A percentile compares a stretch with the other conserved stretches of the same genome.
phyloP scores from a whole-genome alignment of 345 rosid species.

The Reutealis trisperma region DNA sequence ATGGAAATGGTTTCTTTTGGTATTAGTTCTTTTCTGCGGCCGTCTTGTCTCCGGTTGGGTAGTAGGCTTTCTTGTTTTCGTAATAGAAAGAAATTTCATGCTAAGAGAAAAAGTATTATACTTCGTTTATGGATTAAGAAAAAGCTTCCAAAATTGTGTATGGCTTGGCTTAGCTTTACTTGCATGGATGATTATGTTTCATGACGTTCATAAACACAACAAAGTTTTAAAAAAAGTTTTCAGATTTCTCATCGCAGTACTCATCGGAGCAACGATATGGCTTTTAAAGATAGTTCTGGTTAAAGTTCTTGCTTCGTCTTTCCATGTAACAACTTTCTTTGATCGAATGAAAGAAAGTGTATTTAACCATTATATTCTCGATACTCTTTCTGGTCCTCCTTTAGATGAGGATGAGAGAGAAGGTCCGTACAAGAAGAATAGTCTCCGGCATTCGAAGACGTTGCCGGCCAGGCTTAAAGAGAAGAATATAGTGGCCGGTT shows the following conservation, averaged over 20 bases:
- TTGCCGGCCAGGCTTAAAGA: slow-evolving; percentile 19
- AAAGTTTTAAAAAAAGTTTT: slow-evolving; percentile 31
- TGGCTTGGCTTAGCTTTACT: slow-evolving; percentile 42
- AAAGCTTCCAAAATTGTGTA: slow-evolving; percentile 43
- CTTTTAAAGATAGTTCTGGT: slow-evolving; percentile 50
- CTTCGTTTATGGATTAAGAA: slow-evolving; percentile 41
- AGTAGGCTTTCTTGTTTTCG: slow-evolving; percentile 31
- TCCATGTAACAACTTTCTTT: slow-evolving; percentile 57
- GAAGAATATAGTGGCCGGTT: background rate
- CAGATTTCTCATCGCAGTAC: slow-evolving; percentile 37
- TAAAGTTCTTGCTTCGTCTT: slow-evolving; percentile 54
- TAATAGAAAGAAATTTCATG: slow-evolving; percentile 45
- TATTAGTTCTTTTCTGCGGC: slow-evolving; percentile 44
- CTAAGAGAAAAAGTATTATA: slow-evolving; percentile 46
- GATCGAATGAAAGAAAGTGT: slow-evolving; percentile 68
- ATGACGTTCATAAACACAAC: slow-evolving; percentile 37
- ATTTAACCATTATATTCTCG: slow-evolving; percentile 52
- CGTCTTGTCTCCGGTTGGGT: slow-evolving; percentile 43
- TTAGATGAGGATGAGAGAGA: slow-evolving; percentile 13
- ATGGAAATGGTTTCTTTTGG: slow-evolving; percentile 61
- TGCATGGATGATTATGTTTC: slow-evolving; percentile 38
- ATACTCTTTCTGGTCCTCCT: slow-evolving; percentile 47
- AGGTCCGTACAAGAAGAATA: background rate
- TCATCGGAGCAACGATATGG: slow-evolving; percentile 57
- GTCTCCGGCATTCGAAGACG: slow-evolving; percentile 4